Base-by-base conservation (phyloP, 108 stramenopile species). In the Skeletonema grethae region DNA sequence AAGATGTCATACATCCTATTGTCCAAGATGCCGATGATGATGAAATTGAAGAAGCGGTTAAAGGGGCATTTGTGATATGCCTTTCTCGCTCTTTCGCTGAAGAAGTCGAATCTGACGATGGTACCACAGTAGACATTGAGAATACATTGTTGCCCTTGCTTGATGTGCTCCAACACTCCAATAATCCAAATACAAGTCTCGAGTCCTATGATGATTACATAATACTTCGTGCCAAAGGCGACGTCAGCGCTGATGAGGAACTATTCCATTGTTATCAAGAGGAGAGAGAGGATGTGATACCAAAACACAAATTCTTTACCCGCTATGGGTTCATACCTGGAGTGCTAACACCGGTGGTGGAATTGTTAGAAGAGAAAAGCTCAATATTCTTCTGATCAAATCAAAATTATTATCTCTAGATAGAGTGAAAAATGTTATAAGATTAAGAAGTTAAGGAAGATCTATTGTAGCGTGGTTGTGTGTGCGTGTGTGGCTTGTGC, bases 271-370 rank as follows among this genome's bases (percentile, higher is more conserved):
- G 79, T 53, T 93, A 93, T 75, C 87, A 83, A 65, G 85, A 85
- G 22, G 92, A 93, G 46, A 70, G 83, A 57, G 91, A 92, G 30
- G 86, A 87, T 50, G 77, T 68, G 24, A 90, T 93, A 80, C 92
- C 92, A 11, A 85, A 83, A 41, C 76, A 87, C 18, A 85, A 90
- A 12, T 93, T 90, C 57, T 93, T 89, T 57, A 90, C 88, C 0
- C 67, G 87, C 31, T 93, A 86, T 83, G 92, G 92, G 2, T 93
- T 93, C 67, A 84, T 90, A 16, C 92, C 92, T 1, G 89, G 89
- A 4, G 84, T 88, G n/a, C 62, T 48, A 38, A 82, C 82, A 53
- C 80, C 83, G 4, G 85, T 93, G 16, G 70, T 63, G 31, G 75
- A 92, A 63, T 60, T 92, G 63, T 36, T 92, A 10, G 34, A 67